Conservation (phyloP, 2,329 filamentous ascomycete genomes). For the Alternaria gansuensis region DNA sequence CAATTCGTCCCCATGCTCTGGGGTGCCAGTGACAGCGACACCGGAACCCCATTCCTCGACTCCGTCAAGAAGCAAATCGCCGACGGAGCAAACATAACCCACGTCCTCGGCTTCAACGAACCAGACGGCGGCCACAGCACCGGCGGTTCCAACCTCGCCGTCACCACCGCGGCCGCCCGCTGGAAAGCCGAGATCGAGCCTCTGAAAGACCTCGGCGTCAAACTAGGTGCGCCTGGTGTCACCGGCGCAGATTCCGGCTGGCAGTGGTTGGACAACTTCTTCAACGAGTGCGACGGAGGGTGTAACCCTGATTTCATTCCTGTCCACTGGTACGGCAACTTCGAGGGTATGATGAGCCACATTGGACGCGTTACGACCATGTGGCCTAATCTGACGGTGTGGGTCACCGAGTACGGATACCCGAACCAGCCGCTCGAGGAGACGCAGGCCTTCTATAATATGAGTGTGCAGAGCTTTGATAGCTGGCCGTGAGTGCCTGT, state of each 20-base stretch:
- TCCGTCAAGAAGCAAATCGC: slow-evolving; percentile 66
- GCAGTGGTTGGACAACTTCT: slow-evolving; percentile 73
- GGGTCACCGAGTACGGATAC: slow-evolving; percentile 81
- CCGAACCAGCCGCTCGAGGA: slow-evolving; percentile 63
- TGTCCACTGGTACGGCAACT: slow-evolving; percentile 69
- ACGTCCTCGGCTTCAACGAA: slow-evolving; percentile 82
- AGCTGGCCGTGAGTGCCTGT: slow-evolving; percentile 59
- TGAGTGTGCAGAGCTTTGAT: slow-evolving; percentile 72
- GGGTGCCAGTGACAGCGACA: slow-evolving; percentile 61
- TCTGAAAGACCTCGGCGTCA: slow-evolving; percentile 68
- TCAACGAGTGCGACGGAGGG: slow-evolving; percentile 63
- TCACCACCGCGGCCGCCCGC: slow-evolving; percentile 68
- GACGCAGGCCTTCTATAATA: slow-evolving; percentile 74
- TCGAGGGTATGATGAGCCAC: slow-evolving; percentile 72
- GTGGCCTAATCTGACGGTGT: slow-evolving; percentile 66
- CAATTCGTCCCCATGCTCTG: slow-evolving; percentile 86
- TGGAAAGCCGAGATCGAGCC: slow-evolving; percentile 79
- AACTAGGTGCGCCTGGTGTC: slow-evolving; percentile 74
- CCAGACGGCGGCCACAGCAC: slow-evolving; percentile 67
- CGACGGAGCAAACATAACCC: slow-evolving; percentile 66
- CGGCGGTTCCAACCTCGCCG: slow-evolving; percentile 71
- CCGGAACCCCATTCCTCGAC: slow-evolving; percentile 67
- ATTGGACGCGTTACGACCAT: slow-evolving; percentile 67
- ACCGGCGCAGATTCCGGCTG: slow-evolving; percentile 69
- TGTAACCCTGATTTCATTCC: slow-evolving; percentile 62